A percentile compares a stretch with the other conserved stretches of the same genome.
Evolutionary conservation across 495 filamentous ascomycete species (phyloP).

Genomic region (Bombardia bombarda): DNA sequence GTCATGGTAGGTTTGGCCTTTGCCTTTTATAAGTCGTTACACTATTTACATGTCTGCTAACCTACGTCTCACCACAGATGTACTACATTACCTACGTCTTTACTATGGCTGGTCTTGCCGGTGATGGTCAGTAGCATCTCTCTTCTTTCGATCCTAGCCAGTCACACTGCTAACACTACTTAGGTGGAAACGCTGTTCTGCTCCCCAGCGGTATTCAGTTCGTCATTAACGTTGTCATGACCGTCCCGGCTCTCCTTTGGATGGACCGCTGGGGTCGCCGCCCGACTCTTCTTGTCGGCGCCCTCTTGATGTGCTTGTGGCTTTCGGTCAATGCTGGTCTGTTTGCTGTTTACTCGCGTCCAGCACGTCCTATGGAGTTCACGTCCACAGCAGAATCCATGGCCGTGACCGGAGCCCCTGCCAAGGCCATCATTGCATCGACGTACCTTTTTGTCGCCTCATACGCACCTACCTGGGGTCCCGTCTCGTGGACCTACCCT

Average conservation of each 20-base stretch:
- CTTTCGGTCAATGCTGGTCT: slow-evolving; percentile 64
- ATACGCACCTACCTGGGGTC: slow-evolving; percentile 70
- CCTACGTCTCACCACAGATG: slow-evolving; percentile 13
- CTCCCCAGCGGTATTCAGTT: slow-evolving; percentile 68
- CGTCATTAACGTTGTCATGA: slow-evolving; percentile 57
- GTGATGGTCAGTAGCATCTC: slow-evolving; percentile 21
- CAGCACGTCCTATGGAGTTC: slow-evolving; percentile 29
- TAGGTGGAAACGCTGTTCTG: slow-evolving; percentile 35
- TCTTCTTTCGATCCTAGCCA: background rate
- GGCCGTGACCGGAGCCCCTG: slow-evolving; percentile 47
- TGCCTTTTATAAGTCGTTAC: slow-evolving; percentile 19
- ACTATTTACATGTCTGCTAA: slow-evolving; percentile 17
- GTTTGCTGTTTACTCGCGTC: slow-evolving; percentile 41
- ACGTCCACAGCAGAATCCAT: slow-evolving; percentile 34
- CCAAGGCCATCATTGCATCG: slow-evolving; percentile 66
- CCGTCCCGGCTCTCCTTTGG: slow-evolving; percentile 45
- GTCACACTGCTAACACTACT: too few relatives aligned
- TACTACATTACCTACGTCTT: slow-evolving; percentile 60
- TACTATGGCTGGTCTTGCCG: slow-evolving; percentile 58
- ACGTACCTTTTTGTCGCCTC: slow-evolving; percentile 72
- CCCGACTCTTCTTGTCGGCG: slow-evolving; percentile 54
- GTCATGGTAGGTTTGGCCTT: slow-evolving; percentile 69
- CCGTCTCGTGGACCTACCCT: slow-evolving; percentile 67
- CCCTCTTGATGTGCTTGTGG: slow-evolving; percentile 59
- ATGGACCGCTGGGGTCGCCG: slow-evolving; percentile 57